Percentiles rank a stretch among this genome's conserved stretches.
Evolutionary conservation across 2,329 filamentous ascomycete species (phyloP).

Genomic region (Fulvia fulva): DNA sequence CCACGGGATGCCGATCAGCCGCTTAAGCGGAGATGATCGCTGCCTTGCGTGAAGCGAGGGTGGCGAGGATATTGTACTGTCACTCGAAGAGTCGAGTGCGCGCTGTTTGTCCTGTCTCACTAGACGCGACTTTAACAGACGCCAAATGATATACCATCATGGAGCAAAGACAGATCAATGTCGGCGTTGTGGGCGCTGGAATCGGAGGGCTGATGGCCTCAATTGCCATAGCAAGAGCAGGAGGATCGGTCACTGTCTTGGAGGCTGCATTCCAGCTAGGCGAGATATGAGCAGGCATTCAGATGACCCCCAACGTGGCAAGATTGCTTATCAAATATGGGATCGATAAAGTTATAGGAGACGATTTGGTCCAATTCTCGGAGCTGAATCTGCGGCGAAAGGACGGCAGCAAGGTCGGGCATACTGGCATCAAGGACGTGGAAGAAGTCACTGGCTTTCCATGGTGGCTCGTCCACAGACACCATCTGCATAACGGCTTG

Average conservation of each 20-base stretch:
- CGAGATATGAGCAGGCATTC: conserved; percentile 31
- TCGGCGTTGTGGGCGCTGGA: conserved; percentile 34
- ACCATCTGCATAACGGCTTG: conserved; percentile 46
- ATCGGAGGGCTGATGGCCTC: conserved; percentile 40
- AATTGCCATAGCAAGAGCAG: conserved; percentile 36
- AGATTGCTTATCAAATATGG: conserved; percentile 40
- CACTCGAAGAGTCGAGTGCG: no score
- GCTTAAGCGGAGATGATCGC: neutral
- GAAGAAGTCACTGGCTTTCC: conserved; percentile 34
- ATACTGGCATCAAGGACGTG: conserved; percentile 35
- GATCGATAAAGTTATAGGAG: conserved; percentile 39
- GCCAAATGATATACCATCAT: neutral
- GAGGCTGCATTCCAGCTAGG: conserved; percentile 38
- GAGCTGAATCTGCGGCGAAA: conserved; percentile 41
- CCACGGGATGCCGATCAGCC: neutral
- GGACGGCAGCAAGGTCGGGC: conserved; percentile 38
- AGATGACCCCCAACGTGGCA: conserved; percentile 40
- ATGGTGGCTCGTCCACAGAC: conserved; percentile 48
- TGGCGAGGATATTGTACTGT: no score
- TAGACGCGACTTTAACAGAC: no score
- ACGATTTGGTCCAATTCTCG: conserved; percentile 39
- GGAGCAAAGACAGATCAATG: conserved; percentile 13
- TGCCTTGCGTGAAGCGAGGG: neutral
- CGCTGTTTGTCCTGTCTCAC: no score
- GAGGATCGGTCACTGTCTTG: conserved; percentile 37